A percentile compares a stretch with the other conserved stretches of the same genome.
Conservation (phyloP, 2,329 filamentous ascomycete genomes). For the Cordyceps cateniannulata region DNA sequence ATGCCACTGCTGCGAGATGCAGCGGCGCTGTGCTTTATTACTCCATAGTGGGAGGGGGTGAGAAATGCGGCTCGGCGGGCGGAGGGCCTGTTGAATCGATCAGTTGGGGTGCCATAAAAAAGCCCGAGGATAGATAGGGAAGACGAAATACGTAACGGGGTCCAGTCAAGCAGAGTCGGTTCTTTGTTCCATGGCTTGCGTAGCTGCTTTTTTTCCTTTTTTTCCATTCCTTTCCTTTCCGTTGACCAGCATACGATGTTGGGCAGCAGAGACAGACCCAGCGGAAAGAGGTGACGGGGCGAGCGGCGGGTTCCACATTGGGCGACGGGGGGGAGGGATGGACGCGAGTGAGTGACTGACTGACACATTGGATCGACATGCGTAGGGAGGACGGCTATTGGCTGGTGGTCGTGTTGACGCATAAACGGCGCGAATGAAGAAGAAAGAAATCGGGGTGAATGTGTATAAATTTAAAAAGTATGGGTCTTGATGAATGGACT, state of each 20-base stretch:
- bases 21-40: background rate
- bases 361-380: constrained; percentile 3
- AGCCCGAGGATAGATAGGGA: background rate
- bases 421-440: background rate
- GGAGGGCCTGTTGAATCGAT: background rate
- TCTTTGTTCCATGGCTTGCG: background rate
- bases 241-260: background rate
- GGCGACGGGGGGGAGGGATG: background rate
- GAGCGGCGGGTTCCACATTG: background rate
- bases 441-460: background rate
- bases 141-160: background rate
- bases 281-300: background rate
- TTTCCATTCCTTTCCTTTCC: background rate
- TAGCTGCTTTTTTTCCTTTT: background rate
- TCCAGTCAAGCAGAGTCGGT: background rate
- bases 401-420: background rate
- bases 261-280: background rate
- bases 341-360: background rate
- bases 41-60: background rate
- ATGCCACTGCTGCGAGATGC: background rate
- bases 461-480: background rate
- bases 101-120: background rate
- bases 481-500: too few species aligned
- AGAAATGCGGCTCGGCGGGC: background rate
- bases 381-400: background rate